phyloP scores from a whole-genome alignment of 495 filamentous ascomycete genomes.

The Tuber umbilicatum region DNA sequence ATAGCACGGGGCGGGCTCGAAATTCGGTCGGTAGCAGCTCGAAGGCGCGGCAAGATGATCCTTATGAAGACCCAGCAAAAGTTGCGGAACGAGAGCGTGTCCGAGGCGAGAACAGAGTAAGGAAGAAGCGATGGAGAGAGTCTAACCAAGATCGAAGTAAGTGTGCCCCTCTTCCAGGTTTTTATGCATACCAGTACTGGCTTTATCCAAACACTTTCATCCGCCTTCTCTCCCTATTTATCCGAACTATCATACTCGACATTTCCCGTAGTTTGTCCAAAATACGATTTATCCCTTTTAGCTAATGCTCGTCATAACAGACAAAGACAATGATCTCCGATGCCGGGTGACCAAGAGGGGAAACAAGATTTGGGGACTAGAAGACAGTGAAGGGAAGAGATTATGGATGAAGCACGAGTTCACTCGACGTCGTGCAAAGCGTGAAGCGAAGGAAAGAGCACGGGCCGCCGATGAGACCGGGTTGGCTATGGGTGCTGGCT shows the following conservation, averaged over 20 bases:
- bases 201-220: neutral
- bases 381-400: conserved; percentile 29
- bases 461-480: conserved; percentile 23
- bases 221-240: neutral
- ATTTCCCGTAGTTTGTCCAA: neutral
- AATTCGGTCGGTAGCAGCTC: neutral
- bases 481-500: conserved; percentile 15
- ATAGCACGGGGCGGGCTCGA: neutral
- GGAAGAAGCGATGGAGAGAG: conserved; percentile 44
- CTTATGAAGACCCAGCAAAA: conserved; percentile 34
- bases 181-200: neutral
- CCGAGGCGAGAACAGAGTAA: conserved; percentile 42
- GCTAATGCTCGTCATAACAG: conserved; percentile 23
- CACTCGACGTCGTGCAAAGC: conserved; percentile 40
- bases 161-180: conserved; percentile 1
- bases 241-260: neutral
- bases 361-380: conserved; percentile 36
- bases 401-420: conserved; percentile 43
- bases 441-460: conserved; percentile 30
- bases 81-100: conserved; percentile 42
- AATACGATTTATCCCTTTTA: neutral
- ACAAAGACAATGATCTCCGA: conserved; percentile 44
- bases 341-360: conserved; percentile 45
- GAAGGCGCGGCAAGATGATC: conserved; percentile 10
- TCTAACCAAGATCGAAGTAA: conserved; percentile 43